A percentile compares a stretch with the other conserved stretches of the same genome.
phyloP scores from a whole-genome alignment of 2,329 filamentous ascomycete genomes.

The Colletotrichum limetticola region DNA sequence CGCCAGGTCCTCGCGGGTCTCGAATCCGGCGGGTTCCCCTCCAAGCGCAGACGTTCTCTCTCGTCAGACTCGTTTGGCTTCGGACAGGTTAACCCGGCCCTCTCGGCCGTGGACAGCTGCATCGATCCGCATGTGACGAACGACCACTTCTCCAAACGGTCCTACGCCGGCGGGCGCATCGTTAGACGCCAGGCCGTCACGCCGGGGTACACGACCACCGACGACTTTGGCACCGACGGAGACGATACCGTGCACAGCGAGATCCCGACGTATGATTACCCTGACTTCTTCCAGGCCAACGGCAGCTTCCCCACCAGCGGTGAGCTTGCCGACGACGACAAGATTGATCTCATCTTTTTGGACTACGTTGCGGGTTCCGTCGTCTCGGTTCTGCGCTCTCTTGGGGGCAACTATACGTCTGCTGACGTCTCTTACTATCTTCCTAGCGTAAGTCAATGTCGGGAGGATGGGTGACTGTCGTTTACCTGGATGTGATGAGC shows the following conservation, averaged over 20 bases:
- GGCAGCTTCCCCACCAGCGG: slow-evolving; percentile 58
- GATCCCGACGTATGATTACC: slow-evolving; percentile 59
- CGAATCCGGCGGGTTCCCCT: slow-evolving; percentile 13
- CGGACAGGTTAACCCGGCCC: neutral
- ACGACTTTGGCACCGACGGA: slow-evolving; percentile 65
- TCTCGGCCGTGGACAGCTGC: slow-evolving; percentile 9
- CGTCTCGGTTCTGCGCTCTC: slow-evolving; percentile 8
- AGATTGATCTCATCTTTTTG: slow-evolving; percentile 20
- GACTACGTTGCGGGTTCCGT: slow-evolving; percentile 21
- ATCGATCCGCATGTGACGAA: slow-evolving; percentile 16
- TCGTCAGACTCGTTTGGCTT: neutral
- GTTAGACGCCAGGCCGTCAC: slow-evolving; percentile 58
- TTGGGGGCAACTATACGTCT: slow-evolving; percentile 17
- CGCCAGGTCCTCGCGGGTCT: neutral
- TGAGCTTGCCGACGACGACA: neutral
- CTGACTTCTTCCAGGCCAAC: slow-evolving; percentile 61
- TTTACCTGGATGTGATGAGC: neutral
- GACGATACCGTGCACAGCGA: slow-evolving; percentile 64
- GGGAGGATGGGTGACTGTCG: neutral
- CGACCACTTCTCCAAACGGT: slow-evolving; percentile 21
- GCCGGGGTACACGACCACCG: slow-evolving; percentile 64
- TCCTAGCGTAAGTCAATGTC: neutral
- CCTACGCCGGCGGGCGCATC: slow-evolving; percentile 15
- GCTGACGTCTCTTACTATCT: slow-evolving; percentile 19
- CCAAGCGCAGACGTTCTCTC: slow-evolving; percentile 6